Percentiles rank a stretch among this genome's conserved stretches.
phyloP scores from a whole-genome alignment of 352 stramenopile species.

The Globisporangium camurandrum region DNA sequence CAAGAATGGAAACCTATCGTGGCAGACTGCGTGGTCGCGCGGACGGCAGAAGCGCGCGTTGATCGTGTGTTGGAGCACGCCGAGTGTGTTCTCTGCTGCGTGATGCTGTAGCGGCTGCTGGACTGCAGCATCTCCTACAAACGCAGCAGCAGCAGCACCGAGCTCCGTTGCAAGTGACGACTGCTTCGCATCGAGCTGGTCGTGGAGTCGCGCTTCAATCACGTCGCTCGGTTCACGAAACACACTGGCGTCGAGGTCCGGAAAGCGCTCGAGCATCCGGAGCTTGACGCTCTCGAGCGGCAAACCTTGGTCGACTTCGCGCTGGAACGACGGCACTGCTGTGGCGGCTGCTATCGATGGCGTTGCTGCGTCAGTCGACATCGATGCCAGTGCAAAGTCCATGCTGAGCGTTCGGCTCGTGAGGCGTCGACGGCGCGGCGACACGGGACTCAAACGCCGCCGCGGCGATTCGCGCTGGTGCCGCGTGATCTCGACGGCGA shows the following conservation, averaged over 20 bases:
- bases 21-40: slow-evolving; percentile 29
- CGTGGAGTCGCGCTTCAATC: slow-evolving; percentile 27
- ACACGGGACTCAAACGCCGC: slow-evolving; percentile 4
- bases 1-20: slow-evolving; percentile 44
- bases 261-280: slow-evolving; percentile 39
- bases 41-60: slow-evolving; percentile 51
- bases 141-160: not conserved
- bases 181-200: slow-evolving; percentile 22
- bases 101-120: no score
- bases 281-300: slow-evolving; percentile 51
- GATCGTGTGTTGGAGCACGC: slow-evolving; percentile 32
- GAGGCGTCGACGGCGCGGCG: slow-evolving; percentile 12
- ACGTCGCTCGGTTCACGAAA: slow-evolving; percentile 28
- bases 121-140: not conserved
- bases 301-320: slow-evolving; percentile 40
- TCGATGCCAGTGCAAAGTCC: not conserved
- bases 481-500: slow-evolving; percentile 25
- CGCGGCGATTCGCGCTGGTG: slow-evolving; percentile 2
- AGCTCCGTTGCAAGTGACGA: not conserved
- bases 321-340: slow-evolving; percentile 20
- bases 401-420: slow-evolving; percentile 14
- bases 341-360: not conserved
- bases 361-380: not conserved
- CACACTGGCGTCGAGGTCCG: slow-evolving; percentile 34
- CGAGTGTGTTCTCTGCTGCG: slow-evolving; percentile 23